Percentiles rank a stretch among this genome's conserved stretches.
These are phyloP conservation scores for Pythium oligandrum DNA, from an alignment of 352 stramenopile species.

Conservation along the genomic window DNA sequence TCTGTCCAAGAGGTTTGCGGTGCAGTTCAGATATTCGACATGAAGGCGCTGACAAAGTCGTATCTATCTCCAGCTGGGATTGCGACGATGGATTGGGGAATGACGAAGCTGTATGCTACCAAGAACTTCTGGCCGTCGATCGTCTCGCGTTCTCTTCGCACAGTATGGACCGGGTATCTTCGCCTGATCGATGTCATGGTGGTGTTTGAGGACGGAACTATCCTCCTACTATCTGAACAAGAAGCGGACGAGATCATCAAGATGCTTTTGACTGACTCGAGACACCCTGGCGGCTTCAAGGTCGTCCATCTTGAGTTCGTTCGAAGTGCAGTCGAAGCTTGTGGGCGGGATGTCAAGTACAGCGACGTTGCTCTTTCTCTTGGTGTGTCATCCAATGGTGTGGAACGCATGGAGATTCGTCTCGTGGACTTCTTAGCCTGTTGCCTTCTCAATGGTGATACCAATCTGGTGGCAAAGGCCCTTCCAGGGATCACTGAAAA, in stretches of 20 bases:
- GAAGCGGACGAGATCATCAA: constrained; percentile 10
- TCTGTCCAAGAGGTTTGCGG: neutral
- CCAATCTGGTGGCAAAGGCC: neutral
- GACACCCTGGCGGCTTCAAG: neutral
- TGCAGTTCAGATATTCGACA: neutral
- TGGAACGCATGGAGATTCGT: neutral
- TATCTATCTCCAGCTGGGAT: neutral
- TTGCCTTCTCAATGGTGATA: neutral
- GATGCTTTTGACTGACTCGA: constrained; percentile 4
- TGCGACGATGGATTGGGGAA: neutral
- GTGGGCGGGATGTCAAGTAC: neutral
- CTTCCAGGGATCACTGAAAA: neutral
- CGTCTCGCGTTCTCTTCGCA: neutral
- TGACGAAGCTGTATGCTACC: neutral
- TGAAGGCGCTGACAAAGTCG: neutral
- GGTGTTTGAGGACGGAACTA: constrained; percentile 6
- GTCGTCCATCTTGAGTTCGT: neutral
- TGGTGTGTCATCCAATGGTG: neutral
- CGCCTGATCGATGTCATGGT: constrained; percentile 12
- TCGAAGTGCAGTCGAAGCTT: neutral
- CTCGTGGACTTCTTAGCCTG: neutral
- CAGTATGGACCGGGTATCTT: constrained; percentile 23
- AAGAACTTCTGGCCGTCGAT: constrained; percentile 1
- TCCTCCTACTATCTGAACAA: constrained; percentile 10
- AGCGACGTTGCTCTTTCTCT: neutral